phyloP scores from a whole-genome alignment of 2,329 filamentous ascomycete genomes.

The Aurifilum marmelostoma region DNA sequence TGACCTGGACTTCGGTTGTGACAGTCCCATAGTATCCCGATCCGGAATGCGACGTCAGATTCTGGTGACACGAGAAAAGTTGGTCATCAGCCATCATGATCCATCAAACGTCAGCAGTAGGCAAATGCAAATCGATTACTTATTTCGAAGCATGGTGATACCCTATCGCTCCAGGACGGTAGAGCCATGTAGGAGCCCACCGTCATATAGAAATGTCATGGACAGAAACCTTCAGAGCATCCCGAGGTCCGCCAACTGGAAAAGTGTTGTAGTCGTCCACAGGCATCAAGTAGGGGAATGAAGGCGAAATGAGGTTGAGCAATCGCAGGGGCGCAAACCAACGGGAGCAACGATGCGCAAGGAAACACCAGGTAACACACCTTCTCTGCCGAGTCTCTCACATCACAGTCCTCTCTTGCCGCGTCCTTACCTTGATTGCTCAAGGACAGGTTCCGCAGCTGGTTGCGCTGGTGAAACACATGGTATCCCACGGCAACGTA shows the following conservation, averaged over 20 bases:
- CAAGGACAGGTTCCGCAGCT: constrained; percentile 56
- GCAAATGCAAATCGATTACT: neutral
- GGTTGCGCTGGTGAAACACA: constrained; percentile 62
- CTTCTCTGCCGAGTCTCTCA: constrained; percentile 29
- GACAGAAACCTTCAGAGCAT: neutral
- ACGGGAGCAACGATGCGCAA: constrained; percentile 22
- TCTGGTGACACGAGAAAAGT: constrained; percentile 22
- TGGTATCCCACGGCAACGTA: constrained; percentile 62
- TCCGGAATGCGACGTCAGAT: constrained; percentile 19
- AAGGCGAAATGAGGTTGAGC: neutral
- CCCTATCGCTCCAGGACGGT: neutral
- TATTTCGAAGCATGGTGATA: neutral
- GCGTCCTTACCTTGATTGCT: constrained; percentile 45
- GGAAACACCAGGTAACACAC: constrained; percentile 19
- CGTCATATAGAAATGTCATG: neutral
- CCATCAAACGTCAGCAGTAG: neutral
- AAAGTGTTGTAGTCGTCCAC: neutral
- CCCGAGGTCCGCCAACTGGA: neutral
- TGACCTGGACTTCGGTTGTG: constrained; percentile 56
- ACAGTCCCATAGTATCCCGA: constrained; percentile 52
- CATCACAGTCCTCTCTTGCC: constrained; percentile 31
- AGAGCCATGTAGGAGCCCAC: neutral
- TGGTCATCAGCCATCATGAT: constrained; percentile 16
- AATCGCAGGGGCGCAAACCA: neutral
- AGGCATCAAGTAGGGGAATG: neutral